Base-by-base conservation (phyloP, 1,284 basidiomycete genomes). In the Moniliophthora roreri region DNA sequence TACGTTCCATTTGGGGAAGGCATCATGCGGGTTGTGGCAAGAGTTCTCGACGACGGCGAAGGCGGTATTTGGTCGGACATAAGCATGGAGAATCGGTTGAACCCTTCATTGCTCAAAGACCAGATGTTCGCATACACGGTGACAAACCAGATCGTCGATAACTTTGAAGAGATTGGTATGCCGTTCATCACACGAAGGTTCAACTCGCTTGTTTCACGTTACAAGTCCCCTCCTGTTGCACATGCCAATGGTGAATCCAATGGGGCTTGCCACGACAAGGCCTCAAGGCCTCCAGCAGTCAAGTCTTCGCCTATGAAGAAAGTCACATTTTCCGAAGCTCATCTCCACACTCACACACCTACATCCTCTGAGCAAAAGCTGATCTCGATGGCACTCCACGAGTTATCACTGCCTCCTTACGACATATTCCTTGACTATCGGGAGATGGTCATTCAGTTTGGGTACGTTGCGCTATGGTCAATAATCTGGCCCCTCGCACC, bases 111-210 rank as follows among this genome's bases (percentile, higher is more conserved):
- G 50, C 78, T 99, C 58, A 84, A 90, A 68, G 86, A 89, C 47
- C 94, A 98, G 76, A 89, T 99, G 79, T 98, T 98, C 67, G 95
- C 96, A 10, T 93, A 90, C 66, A 90, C 87, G 34, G 93, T 98
- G 2, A 98, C 96, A n/a, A 93, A 92, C 64, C 96, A 98, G 75
- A 82, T 86, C 15, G 73, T 93, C 59, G 87, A 91, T 63, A 87
- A 89, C 0, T 88, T 95, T 66, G 75, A 82, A 50, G 96, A 98
- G 67, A 76, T 95, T 48, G 90, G 87, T 0, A 70, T 98, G 15
- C 96, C 96, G 1, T 95, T 82, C 63, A 66, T 95, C 20, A 69
- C 89, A 56, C 83, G 92, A 26, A 69, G 51, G 63, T 61, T 47
- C 57, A 66, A 13, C n/a, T n/a, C n/a, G 28, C 59, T 58, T 11